Percentiles rank a stretch among this genome's conserved stretches.
These are phyloP conservation scores for Bipolaris oryzae DNA, from an alignment of 2,329 filamentous ascomycete genomes.

Conservation along the genomic window DNA sequence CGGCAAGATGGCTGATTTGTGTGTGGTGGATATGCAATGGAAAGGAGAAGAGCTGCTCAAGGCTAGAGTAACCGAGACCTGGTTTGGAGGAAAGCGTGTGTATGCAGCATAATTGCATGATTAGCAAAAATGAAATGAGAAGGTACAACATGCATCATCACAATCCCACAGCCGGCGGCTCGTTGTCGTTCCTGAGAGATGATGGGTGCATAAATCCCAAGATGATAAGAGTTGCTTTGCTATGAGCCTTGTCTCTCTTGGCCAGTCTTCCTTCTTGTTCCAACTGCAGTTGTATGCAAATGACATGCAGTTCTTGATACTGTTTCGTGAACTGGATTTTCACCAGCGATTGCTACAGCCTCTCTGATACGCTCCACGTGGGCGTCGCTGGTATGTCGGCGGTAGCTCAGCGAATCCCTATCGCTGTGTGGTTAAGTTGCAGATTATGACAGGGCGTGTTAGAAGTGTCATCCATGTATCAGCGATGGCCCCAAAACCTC, in stretches of 20 bases:
- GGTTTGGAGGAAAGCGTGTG: conserved; percentile 55
- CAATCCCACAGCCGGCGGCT: background rate
- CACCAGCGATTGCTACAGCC: background rate
- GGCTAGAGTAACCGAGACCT: conserved; percentile 59
- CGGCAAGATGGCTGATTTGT: conserved; percentile 65
- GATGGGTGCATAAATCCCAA: background rate
- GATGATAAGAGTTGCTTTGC: background rate
- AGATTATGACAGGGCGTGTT: background rate
- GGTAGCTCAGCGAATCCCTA: background rate
- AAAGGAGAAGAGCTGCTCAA: conserved; percentile 55
- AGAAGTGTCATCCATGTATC: conserved; percentile 25
- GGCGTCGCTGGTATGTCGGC: background rate
- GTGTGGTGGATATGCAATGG: conserved; percentile 60
- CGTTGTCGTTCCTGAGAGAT: background rate
- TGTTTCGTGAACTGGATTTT: background rate
- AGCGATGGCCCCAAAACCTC: conserved; percentile 23
- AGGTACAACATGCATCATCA: background rate
- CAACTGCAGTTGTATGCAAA: background rate
- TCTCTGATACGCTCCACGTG: background rate
- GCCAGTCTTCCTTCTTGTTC: background rate
- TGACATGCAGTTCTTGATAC: background rate
- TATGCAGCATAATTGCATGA: conserved; percentile 17
- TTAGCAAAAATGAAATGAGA: background rate
- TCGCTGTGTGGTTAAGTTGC: background rate
- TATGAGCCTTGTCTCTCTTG: background rate